A percentile compares a stretch with the other conserved stretches of the same genome.
phyloP scores from a whole-genome alignment of 305 asterid species.

The Withania somnifera region DNA sequence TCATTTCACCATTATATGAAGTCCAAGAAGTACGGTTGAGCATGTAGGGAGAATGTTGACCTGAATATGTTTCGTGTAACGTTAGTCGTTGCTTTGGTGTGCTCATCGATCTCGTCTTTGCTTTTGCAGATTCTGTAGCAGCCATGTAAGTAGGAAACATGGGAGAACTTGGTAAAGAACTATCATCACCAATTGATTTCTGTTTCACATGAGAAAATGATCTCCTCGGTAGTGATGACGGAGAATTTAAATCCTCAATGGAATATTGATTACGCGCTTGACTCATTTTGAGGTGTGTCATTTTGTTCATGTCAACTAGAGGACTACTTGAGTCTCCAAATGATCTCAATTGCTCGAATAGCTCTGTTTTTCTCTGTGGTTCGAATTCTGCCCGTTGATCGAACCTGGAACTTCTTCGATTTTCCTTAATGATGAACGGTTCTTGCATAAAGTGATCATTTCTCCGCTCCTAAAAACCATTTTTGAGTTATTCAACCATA shows the following conservation, averaged over 20 bases:
- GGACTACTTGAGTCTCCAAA: constrained; percentile 20
- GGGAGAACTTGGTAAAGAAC: constrained; percentile 53
- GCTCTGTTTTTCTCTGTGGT: constrained; percentile 14
- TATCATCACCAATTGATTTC: constrained; percentile 42
- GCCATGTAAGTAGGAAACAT: constrained; percentile 69
- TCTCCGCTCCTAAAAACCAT: constrained; percentile 42
- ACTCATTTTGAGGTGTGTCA: too few species aligned
- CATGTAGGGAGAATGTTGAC: constrained; percentile 49
- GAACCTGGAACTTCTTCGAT: constrained; percentile 29
- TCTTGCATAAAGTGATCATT: constrained; percentile 37
- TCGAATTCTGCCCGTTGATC: constrained; percentile 27
- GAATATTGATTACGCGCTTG: constrained; percentile 26
- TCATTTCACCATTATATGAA: constrained; percentile 32
- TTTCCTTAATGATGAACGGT: constrained; percentile 27
- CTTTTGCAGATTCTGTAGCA: constrained; percentile 76
- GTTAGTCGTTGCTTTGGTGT: constrained; percentile 63
- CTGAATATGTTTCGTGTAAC: constrained; percentile 44
- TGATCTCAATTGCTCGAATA: constrained; percentile 22
- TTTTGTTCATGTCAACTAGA: constrained; percentile 21
- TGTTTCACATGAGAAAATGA: constrained; percentile 52
- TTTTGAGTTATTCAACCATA: not conserved
- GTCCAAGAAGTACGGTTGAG: constrained; percentile 44
- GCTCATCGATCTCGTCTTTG: constrained; percentile 68
- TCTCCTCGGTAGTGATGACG: constrained; percentile 50
- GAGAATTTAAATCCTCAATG: constrained; percentile 31